phyloP scores from a whole-genome alignment of 208 protist genomes.

The Acanthamoeba sp. region DNA sequence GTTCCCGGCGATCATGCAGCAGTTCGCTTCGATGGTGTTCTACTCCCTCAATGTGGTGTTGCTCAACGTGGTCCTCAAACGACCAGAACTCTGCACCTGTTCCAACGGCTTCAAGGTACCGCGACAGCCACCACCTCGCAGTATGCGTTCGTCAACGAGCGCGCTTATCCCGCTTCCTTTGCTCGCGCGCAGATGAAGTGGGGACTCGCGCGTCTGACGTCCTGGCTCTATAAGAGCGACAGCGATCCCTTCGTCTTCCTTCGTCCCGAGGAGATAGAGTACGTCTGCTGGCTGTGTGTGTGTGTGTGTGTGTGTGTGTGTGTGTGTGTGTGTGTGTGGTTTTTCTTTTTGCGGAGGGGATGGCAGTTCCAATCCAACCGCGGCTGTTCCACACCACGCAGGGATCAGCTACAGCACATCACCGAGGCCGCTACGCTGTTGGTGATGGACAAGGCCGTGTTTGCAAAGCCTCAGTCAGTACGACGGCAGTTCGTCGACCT shows the following conservation, averaged over 20 bases:
- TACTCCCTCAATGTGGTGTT: slow-evolving; percentile 59
- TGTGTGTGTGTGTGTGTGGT: not conserved
- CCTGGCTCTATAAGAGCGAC: slow-evolving; percentile 36
- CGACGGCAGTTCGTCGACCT: slow-evolving; percentile 2
- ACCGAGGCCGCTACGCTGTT: slow-evolving; percentile 65
- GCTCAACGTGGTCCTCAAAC: slow-evolving; percentile 54
- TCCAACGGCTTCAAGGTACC: slow-evolving; percentile 71
- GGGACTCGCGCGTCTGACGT: slow-evolving; percentile 19
- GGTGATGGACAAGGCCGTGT: slow-evolving; percentile 69
- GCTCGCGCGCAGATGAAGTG: slow-evolving; percentile 70
- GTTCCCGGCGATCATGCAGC: slow-evolving; percentile 43
- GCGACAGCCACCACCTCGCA: not conserved
- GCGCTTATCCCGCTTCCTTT: too few species aligned
- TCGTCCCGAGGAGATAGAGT: slow-evolving; percentile 56
- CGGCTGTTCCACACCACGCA: not conserved
- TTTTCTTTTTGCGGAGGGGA: too few species aligned
- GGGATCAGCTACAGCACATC: slow-evolving; percentile 27
- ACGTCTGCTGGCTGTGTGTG: not conserved
- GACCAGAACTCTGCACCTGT: slow-evolving; percentile 70
- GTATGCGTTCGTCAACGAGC: too few species aligned
- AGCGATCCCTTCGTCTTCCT: not conserved
- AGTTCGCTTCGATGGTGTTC: not conserved
- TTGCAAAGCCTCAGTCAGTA: slow-evolving; percentile 3
- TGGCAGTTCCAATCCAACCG: too few species aligned
- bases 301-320: too few species aligned